Percentiles rank a stretch among this genome's conserved stretches.
These are phyloP conservation scores for Aspergillus cristatus DNA, from an alignment of 495 filamentous ascomycete species.

Conservation along the genomic window DNA sequence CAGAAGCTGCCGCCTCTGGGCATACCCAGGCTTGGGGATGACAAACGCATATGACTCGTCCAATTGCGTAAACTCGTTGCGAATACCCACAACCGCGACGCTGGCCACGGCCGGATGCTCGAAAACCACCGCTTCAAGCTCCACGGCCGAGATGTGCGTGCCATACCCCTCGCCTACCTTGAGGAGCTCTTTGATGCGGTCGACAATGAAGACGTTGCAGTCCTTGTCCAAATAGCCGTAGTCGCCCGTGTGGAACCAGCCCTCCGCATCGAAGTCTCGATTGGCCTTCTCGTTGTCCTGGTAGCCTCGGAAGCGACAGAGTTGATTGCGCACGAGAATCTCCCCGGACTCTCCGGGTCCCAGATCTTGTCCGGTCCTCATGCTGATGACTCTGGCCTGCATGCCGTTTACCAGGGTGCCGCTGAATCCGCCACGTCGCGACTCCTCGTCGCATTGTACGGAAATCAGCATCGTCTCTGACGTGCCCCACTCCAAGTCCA, in stretches of 20 bases:
- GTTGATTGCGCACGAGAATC: slow-evolving; percentile 13
- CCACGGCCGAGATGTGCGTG: slow-evolving; percentile 65
- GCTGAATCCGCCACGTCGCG: slow-evolving; percentile 9
- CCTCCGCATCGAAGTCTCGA: slow-evolving; percentile 16
- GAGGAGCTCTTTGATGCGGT: slow-evolving; percentile 48
- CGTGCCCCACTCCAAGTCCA: slow-evolving; percentile 16
- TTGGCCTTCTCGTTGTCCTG: slow-evolving; percentile 13
- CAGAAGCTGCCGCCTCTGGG: too few relatives aligned
- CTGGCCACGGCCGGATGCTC: slow-evolving; percentile 56
- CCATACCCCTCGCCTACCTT: slow-evolving; percentile 12
- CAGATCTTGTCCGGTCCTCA: slow-evolving; percentile 10
- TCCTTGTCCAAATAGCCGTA: slow-evolving; percentile 43
- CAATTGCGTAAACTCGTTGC: slow-evolving; percentile 47
- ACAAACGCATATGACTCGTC: slow-evolving; percentile 69
- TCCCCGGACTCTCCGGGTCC: slow-evolving; percentile 9
- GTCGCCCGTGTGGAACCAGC: slow-evolving; percentile 52
- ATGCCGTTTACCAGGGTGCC: slow-evolving; percentile 16
- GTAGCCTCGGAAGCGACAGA: slow-evolving; percentile 12
- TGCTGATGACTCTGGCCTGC: slow-evolving; percentile 11
- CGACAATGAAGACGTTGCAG: slow-evolving; percentile 42
- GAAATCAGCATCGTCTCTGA: slow-evolving; percentile 16
- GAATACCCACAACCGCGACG: slow-evolving; percentile 62
- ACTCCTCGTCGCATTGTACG: slow-evolving; percentile 13
- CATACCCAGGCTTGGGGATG: slow-evolving; percentile 27
- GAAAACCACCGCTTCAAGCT: slow-evolving; percentile 62